These are phyloP conservation scores for Termitomyces sp. DNA, from an alignment of 768 basidiomycete genomes.

Conservation along the genomic window DNA sequence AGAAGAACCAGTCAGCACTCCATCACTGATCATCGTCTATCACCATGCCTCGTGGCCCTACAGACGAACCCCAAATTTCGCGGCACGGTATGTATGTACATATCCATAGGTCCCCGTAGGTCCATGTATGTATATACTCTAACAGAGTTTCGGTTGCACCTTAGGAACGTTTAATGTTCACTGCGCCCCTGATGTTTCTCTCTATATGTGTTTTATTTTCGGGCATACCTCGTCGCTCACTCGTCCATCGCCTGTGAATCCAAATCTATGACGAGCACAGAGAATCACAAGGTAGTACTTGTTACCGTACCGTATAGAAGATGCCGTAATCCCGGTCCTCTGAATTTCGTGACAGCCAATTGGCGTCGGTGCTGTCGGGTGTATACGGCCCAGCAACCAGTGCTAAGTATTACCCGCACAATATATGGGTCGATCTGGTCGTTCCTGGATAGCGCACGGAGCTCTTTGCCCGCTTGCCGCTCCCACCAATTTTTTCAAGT, in stretches of 20 bases:
- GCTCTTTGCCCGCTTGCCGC: neutral
- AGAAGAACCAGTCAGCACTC: neutral
- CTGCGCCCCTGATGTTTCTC: neutral
- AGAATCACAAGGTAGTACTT: neutral
- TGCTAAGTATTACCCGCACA: neutral
- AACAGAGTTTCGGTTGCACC: neutral
- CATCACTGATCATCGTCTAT: slow-evolving; percentile 2
- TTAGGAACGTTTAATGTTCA: neutral
- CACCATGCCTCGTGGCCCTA: slow-evolving; percentile 1
- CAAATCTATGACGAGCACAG: neutral
- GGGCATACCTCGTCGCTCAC: too few relatives aligned
- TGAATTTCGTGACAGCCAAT: neutral
- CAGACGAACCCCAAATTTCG: neutral
- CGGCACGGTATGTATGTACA: neutral
- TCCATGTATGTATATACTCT: neutral
- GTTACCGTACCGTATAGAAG: neutral
- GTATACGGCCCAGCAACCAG: neutral
- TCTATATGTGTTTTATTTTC: too few relatives aligned
- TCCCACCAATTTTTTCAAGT: neutral
- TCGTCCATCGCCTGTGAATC: neutral
- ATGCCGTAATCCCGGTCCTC: neutral
- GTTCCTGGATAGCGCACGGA: slow-evolving; percentile 1
- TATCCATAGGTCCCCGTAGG: neutral
- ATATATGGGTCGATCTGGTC: neutral
- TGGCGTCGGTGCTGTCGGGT: neutral